A percentile compares a stretch with the other conserved stretches of the same genome.
These are phyloP conservation scores for Aspergillus sojae DNA, from an alignment of 2,329 filamentous ascomycete species.

Conservation along the genomic window DNA sequence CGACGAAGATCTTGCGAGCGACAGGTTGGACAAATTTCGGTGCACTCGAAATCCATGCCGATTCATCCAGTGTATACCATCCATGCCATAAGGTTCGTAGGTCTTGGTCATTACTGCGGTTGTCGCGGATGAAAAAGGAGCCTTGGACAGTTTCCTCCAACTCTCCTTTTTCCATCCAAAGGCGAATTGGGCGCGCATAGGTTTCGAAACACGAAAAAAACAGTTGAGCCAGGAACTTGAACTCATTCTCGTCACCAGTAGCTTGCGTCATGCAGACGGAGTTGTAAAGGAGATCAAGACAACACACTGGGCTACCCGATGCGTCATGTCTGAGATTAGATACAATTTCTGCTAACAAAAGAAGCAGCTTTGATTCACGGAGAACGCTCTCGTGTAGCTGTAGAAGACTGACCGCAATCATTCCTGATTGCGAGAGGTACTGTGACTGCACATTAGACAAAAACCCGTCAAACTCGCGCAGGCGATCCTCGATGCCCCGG, in stretches of 20 bases:
- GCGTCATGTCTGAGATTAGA: constrained; percentile 53
- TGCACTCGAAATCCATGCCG: constrained; percentile 62
- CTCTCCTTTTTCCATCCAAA: constrained; percentile 83
- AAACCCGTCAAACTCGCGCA: constrained; percentile 61
- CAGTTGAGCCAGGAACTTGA: constrained; percentile 65
- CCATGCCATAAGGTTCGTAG: constrained; percentile 73
- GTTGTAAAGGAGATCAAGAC: constrained; percentile 77
- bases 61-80: constrained; percentile 67
- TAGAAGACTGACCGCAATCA: constrained; percentile 68
- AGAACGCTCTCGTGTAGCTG: constrained; percentile 62
- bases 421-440: constrained; percentile 57
- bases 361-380: constrained; percentile 57
- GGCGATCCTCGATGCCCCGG: constrained; percentile 59
- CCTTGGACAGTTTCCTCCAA: constrained; percentile 63
- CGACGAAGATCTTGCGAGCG: constrained; percentile 74
- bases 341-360: constrained; percentile 64
- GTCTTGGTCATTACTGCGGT: constrained; percentile 57
- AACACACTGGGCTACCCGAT: constrained; percentile 63
- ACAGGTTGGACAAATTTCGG: constrained; percentile 75
- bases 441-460: constrained; percentile 63
- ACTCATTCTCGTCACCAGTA: constrained; percentile 63
- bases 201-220: constrained; percentile 82
- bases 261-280: constrained; percentile 70
- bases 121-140: constrained; percentile 74
- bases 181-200: constrained; percentile 76